A percentile compares a stretch with the other conserved stretches of the same genome.
These are phyloP conservation scores for Westerdykella aurantiaca DNA, from an alignment of 2,329 filamentous ascomycete genomes.

Conservation along the genomic window DNA sequence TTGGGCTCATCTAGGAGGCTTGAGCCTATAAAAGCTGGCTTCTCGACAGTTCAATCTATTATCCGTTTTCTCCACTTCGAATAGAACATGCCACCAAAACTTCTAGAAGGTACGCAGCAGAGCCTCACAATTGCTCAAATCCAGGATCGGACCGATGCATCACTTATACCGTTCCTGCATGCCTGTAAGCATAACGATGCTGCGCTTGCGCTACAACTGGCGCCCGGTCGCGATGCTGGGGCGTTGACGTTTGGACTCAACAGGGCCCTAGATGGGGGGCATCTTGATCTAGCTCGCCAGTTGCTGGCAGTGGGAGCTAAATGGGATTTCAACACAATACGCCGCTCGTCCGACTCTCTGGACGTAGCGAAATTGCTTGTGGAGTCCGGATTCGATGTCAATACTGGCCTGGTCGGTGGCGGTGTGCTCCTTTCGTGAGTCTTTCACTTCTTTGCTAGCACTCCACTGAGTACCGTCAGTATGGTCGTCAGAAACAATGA, in stretches of 20 bases:
- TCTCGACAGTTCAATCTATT: background rate
- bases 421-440: conserved; percentile 2
- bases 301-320: conserved; percentile 1
- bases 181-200: conserved; percentile 3
- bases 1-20: no score
- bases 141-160: background rate
- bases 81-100: background rate
- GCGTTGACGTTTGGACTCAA: conserved; percentile 4
- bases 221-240: conserved; percentile 1
- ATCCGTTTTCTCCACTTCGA: background rate
- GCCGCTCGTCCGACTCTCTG: background rate
- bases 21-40: no score
- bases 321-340: background rate
- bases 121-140: background rate
- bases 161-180: background rate
- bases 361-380: conserved; percentile 4
- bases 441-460: background rate
- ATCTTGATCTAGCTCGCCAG: conserved; percentile 1
- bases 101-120: background rate
- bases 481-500: conserved; percentile 1
- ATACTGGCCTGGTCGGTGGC: background rate
- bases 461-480: background rate
- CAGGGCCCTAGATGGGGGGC: background rate
- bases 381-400: conserved; percentile 5
- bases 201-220: conserved; percentile 2